These are phyloP conservation scores for Aspergillus saccharolyticus DNA, from an alignment of 495 filamentous ascomycete genomes.

Conservation along the genomic window DNA sequence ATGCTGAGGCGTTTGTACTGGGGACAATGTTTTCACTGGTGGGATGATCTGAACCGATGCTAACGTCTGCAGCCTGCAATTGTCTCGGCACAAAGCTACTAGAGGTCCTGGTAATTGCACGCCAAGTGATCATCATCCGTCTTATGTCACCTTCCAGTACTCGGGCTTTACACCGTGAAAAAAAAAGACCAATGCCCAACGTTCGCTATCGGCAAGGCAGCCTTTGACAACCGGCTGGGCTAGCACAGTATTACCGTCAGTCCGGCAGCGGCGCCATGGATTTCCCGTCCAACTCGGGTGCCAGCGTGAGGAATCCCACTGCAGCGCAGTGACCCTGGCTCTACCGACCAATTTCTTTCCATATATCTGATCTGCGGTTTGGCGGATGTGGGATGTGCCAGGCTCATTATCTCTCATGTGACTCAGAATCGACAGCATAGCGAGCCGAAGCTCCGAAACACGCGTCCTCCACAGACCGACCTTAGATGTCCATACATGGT, in stretches of 20 bases:
- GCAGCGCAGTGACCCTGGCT: conserved; percentile 11
- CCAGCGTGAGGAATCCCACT: conserved; percentile 10
- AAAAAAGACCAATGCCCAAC: conserved; percentile 7
- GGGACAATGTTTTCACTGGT: conserved; percentile 4
- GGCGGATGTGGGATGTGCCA: conserved; percentile 10
- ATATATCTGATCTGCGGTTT: conserved; percentile 9
- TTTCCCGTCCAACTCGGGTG: conserved; percentile 7
- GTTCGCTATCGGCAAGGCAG: conserved; percentile 9
- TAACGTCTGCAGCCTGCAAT: conserved; percentile 37
- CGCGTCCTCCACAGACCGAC: not conserved
- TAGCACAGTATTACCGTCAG: conserved; percentile 7
- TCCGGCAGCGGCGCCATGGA: conserved; percentile 6
- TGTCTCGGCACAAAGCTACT: conserved; percentile 47
- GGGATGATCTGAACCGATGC: conserved; percentile 13
- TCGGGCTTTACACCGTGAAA: conserved; percentile 12
- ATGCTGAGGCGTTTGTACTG: conserved; percentile 23
- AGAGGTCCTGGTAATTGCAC: conserved; percentile 17
- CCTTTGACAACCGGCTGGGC: conserved; percentile 10
- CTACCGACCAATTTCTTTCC: conserved; percentile 8
- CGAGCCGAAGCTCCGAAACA: conserved; percentile 5
- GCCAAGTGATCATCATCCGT: conserved; percentile 23
- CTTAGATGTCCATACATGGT: conserved; percentile 1
- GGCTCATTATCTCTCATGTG: conserved; percentile 4
- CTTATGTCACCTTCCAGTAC: conserved; percentile 22
- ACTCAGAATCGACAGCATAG: conserved; percentile 9